These are phyloP conservation scores for Globisporangium paddicum DNA, from an alignment of 352 stramenopile genomes.

Conservation along the genomic window DNA sequence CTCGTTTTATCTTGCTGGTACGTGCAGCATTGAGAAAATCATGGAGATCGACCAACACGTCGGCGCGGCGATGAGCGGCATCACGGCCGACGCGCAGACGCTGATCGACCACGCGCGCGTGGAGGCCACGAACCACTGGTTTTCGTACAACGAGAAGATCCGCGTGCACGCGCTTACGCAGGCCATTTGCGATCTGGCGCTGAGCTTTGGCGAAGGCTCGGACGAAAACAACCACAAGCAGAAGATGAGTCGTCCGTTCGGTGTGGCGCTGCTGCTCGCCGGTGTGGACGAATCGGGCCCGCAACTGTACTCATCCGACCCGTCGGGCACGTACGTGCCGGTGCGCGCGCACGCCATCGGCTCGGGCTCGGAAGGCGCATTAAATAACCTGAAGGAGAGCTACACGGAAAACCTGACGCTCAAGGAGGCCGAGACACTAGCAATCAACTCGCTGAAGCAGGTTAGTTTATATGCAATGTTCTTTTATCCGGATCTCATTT, in stretches of 20 bases:
- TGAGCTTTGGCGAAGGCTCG: conserved; percentile 93
- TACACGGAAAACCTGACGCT: conserved; percentile 96
- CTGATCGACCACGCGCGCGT: conserved; percentile 99
- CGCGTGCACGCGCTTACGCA: conserved; percentile 98
- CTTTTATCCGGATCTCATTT: not conserved
- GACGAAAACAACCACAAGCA: conserved; percentile 94
- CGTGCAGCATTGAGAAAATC: conserved; percentile 98
- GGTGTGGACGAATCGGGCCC: conserved; percentile 94
- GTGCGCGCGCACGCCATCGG: conserved; percentile 99
- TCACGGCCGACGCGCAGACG: conserved; percentile 98
- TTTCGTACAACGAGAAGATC: conserved; percentile 98
- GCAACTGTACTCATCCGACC: conserved; percentile 97
- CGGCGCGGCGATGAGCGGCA: conserved; percentile 97
- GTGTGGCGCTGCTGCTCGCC: conserved; percentile 97
- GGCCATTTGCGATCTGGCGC: conserved; percentile 97
- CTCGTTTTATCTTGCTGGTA: not conserved
- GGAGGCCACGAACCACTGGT: conserved; percentile 98
- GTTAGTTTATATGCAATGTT: conserved; percentile 9
- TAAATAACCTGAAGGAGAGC: conserved; percentile 97
- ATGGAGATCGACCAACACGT: conserved; percentile 99
- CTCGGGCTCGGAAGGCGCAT: conserved; percentile 95
- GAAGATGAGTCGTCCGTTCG: conserved; percentile 99
- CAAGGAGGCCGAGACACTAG: conserved; percentile 95
- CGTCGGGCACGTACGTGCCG: conserved; percentile 96
- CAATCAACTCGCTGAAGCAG: conserved; percentile 96